Base-by-base conservation (phyloP, 257 asterid species). In the Sherardia arvensis region DNA sequence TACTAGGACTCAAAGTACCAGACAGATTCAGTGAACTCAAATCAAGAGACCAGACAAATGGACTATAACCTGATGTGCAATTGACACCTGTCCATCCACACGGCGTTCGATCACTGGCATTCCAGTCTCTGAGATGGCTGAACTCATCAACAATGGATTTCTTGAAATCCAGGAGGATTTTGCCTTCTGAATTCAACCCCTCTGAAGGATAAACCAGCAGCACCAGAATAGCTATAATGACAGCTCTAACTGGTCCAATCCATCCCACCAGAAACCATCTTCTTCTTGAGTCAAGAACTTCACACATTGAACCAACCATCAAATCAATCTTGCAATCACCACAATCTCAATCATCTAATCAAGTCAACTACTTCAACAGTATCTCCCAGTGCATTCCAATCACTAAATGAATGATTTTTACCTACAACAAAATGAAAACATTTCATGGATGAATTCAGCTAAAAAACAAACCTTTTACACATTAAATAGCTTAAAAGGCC, bases 51-150 rank as follows among this genome's bases (percentile, higher is more conserved):
- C 71, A 68, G 32, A 91, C 95, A 1, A 78, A 86, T 7, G 81
- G 84, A 68, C 48, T 20, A 51, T 69, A 72, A 73, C 53, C 79
- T 15, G 60, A 27, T 3, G 84, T 80, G 81, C 98, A 91, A 45
- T 77, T 79, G 62, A 91, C 95, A 57, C 98, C 96, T 28, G 56
- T 10, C 98, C 98, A 91, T 53, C 70, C 69, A 70, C 98, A 91
- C 18, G 98, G 95, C 7, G 84, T 83, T 30, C 51, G 75, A 74
- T 88, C 92, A 54, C 66, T 71, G 0, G 90, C 76, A 67, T 86
- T 85, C 98, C 98, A 91, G 65, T 83, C 73, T 21, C 59, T 64
- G 11, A 91, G 87, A 68, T 54, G 47, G 59, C 76, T 71, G 38
- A 21, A 62, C 9, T 74, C 73, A 62, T 91, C 98, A 54, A 62